Base-by-base conservation (phyloP, 345 rosid species). In the Populus nigra region DNA sequence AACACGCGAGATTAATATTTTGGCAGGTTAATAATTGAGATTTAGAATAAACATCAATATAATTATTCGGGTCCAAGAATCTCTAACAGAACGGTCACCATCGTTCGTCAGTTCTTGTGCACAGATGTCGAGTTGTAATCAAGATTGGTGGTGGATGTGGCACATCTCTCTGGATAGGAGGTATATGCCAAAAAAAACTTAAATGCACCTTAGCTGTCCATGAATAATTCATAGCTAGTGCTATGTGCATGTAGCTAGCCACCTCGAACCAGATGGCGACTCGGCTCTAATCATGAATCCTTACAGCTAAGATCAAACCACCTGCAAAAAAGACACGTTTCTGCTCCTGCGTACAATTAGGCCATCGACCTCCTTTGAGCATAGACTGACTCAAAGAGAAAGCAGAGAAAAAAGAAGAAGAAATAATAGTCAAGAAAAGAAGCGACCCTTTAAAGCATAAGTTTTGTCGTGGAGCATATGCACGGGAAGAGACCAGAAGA, bases 181-280 rank as follows among this genome's bases (percentile, higher is more conserved):
- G 15, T 1, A 1, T 22, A 1, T 55, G 29, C 33, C 39, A 7
- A 35, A 2, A 10, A 22, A 72, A 35, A 22, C 39, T 50, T 55
- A 33, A 55, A 55, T 12, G 65, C 65, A 6, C 35, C 65, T 11
- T 72, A 72, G 74, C 74, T 72, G 74, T 72, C 39, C 55, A 5
- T 12, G 12, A 53, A 55, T 35, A 72, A 50, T 23, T n/a, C 31
- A 29, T 6, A 7, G 65, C 65, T 23, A 1, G 63, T 41, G 13
- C 53, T 47, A 4, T 45, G 17, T 59, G 65, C 29, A 4, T 59
- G 29, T 10, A 59, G 65, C 29, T 59, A 10, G 15, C 65, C 29
- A 23, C 4, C 15, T 23, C 9, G 6, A 59, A 59, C 29, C 65
- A 59, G 15, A n/a, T 9, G 65, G 65, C 13, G 16, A 1, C 9